Base-by-base conservation (phyloP, 495 filamentous ascomycete genomes). In the Penicillium ucsense region DNA sequence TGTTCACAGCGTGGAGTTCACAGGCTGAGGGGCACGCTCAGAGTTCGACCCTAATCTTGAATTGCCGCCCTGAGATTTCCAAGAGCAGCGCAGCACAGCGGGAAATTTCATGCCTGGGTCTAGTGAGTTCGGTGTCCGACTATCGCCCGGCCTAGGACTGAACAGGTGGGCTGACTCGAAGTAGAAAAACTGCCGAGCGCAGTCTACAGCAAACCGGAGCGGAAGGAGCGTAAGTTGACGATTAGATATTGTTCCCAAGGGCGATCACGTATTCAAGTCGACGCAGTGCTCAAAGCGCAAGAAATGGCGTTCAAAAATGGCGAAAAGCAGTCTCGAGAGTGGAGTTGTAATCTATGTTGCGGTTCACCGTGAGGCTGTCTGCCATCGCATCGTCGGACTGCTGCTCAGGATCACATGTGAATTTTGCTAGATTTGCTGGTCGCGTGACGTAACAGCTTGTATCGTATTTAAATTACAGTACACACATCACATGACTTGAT, bases 371-470 rank as follows among this genome's bases (percentile, higher is more conserved):
- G 20, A 20, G 20, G 20, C 20, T 20, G 20, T 39, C 37, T 11
- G 8, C 39, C 28, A 11, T 34, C 35, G 29, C 44, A 46, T 46
- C 34, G 38, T 27, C 37, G 45, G 38, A 40, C 12, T 28, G 39
- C 4, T 31, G 30, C 29, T 43, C 46, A 20, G 20, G 48, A 70
- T 72, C 68, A 72, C 68, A 72, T 72, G 68, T 60, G 48, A 66
- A 71, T 63, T 55, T 55, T 53, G 36, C 20, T 20, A 20, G 20
- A 20, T 28, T 31, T 37, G 33, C 45, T 11, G 59, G 60, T 68
- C 63, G 63, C 63, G 63, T 68, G 63, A 66, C 62, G 66, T 70
- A 66, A 65, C 45, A 39, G 38, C 28, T 43, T 44, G 50, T 62
- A 56, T 53, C 64, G 63, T 62, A 55, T 4, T 4, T 4, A 48